These are phyloP conservation scores for Psidium friedrichsthalianum DNA, from an alignment of 345 rosid genomes.

Conservation along the genomic window DNA sequence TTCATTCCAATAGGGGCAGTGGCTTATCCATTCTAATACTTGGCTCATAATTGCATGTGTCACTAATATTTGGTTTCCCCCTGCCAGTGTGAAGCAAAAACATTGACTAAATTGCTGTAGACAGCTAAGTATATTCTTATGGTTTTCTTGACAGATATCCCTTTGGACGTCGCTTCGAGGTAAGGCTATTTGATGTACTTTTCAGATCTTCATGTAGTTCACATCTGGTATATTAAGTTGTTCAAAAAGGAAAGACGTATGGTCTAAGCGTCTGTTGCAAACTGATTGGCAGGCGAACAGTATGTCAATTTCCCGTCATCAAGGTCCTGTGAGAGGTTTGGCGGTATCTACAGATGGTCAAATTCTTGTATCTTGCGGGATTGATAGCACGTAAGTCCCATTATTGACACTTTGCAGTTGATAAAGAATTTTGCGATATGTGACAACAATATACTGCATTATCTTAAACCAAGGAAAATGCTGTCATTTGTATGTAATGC, in stretches of 20 bases:
- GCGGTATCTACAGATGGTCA: constrained; percentile 82
- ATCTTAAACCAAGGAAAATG: neutral
- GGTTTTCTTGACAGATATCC: constrained; percentile 49
- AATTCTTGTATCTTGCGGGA: constrained; percentile 75
- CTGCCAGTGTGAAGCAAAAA: neutral
- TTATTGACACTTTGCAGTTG: neutral
- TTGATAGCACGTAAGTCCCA: constrained; percentile 72
- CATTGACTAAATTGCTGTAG: neutral
- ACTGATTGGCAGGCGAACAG: constrained; percentile 53
- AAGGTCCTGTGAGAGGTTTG: constrained; percentile 87
- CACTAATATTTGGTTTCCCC: neutral
- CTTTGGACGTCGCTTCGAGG: constrained; percentile 94
- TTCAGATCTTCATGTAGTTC: neutral
- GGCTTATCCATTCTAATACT: neutral
- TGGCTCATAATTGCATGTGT: neutral
- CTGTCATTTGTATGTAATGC: neutral
- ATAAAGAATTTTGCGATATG: neutral
- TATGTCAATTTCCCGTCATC: constrained; percentile 87
- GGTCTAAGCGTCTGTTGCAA: neutral
- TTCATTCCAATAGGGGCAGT: neutral
- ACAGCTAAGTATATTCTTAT: neutral
- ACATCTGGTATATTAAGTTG: neutral
- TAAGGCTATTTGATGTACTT: constrained; percentile 1
- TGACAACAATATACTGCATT: neutral
- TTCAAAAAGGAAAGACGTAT: neutral